Conservation (phyloP, 768 basidiomycete genomes). For the Mycena kentingensis region DNA sequence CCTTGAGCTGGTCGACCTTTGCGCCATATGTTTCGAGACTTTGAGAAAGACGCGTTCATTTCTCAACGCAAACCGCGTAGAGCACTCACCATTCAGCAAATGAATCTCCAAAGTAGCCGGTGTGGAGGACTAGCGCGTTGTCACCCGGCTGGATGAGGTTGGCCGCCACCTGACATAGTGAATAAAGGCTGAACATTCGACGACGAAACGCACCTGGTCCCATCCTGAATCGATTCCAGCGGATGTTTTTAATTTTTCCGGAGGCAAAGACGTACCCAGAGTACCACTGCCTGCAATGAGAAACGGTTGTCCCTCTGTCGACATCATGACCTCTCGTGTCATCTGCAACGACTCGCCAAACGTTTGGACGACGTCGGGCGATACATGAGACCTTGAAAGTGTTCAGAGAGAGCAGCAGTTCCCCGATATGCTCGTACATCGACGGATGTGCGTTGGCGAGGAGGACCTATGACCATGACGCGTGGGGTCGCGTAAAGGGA, state of each 20-base stretch:
- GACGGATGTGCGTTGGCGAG: constrained; percentile 92
- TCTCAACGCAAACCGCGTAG: background rate
- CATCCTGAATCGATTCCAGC: constrained; percentile 53
- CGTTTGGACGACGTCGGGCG: constrained; percentile 82
- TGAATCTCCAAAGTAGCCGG: constrained; percentile 93
- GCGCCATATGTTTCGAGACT: constrained; percentile 90
- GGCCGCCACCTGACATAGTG: constrained; percentile 66
- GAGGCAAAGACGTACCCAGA: constrained; percentile 37
- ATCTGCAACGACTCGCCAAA: constrained; percentile 89
- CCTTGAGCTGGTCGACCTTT: constrained; percentile 79
- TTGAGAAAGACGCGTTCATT: background rate
- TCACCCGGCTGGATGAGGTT: constrained; percentile 88
- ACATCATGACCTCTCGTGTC: constrained; percentile 78
- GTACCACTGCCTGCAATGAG: constrained; percentile 94
- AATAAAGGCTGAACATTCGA: background rate
- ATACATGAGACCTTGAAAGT: no score
- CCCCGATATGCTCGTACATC: no score
- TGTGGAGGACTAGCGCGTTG: constrained; percentile 79
- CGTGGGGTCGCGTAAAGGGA: constrained; percentile 12
- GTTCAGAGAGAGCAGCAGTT: no score
- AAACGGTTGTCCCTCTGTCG: constrained; percentile 84
- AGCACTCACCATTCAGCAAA: constrained; percentile 78
- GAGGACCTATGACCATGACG: constrained; percentile 60
- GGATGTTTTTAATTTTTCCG: no score
- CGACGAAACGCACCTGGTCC: constrained; percentile 68